A percentile compares a stretch with the other conserved stretches of the same genome.
phyloP scores from a whole-genome alignment of 441 rosid species.

The Isatis lusitanica region DNA sequence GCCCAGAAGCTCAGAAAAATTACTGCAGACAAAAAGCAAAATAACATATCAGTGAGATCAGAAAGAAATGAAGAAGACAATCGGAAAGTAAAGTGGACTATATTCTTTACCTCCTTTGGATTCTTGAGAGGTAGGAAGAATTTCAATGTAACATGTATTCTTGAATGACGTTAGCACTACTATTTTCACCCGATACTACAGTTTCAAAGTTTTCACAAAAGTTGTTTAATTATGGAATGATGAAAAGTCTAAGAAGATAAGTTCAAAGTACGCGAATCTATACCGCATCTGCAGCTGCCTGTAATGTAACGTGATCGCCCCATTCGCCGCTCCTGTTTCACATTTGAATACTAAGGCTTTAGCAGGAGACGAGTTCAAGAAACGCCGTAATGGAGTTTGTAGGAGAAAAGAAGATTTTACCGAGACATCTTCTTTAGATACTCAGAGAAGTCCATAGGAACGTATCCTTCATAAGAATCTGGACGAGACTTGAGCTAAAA shows the following conservation, averaged over 20 bases:
- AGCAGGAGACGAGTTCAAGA: neutral
- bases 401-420: slow-evolving; percentile 26
- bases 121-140: slow-evolving; percentile 61
- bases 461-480: slow-evolving; percentile 44
- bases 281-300: slow-evolving; percentile 91
- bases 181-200: slow-evolving; percentile 85
- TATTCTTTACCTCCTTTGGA: slow-evolving; percentile 61
- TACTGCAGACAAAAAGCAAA: slow-evolving; percentile 41
- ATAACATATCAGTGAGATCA: neutral
- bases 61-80: neutral
- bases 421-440: slow-evolving; percentile 48
- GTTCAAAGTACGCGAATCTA: neutral
- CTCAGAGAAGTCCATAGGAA: slow-evolving; percentile 49
- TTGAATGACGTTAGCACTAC: slow-evolving; percentile 82
- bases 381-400: neutral
- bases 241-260: neutral
- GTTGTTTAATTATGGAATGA: neutral
- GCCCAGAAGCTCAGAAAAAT: slow-evolving; percentile 77
- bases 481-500: slow-evolving; percentile 32
- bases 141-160: slow-evolving; percentile 85
- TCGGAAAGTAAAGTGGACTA: neutral
- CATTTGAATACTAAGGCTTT: neutral
- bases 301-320: slow-evolving; percentile 95
- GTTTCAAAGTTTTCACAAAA: slow-evolving; percentile 5
- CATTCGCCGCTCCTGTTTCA: slow-evolving; percentile 74